Evolutionary conservation across 2,329 filamentous ascomycete genomes (phyloP).

Genomic region (Sporothrix curviconia): DNA sequence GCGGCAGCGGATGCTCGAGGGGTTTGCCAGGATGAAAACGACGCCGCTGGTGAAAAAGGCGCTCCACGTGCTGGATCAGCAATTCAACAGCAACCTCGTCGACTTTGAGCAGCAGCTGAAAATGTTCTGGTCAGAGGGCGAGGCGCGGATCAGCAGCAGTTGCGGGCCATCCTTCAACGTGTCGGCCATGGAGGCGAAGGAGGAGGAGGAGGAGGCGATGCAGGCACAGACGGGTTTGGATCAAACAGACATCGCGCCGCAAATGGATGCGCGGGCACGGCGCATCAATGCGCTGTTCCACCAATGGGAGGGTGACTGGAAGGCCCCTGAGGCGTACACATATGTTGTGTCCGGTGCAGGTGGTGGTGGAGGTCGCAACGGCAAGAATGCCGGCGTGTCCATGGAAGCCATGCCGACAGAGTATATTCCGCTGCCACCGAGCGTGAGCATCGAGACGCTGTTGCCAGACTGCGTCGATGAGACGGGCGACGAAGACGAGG

Average conservation of each 20-base stretch:
- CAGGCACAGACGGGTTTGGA: not conserved
- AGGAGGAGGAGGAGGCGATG: too few species aligned
- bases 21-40: not conserved
- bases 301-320: slow-evolving; percentile 9
- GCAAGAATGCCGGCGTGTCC: not conserved
- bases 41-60: slow-evolving; percentile 3
- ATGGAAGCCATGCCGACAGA: not conserved
- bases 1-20: not conserved
- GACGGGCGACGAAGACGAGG: not conserved
- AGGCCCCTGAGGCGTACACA: not conserved
- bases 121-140: not conserved
- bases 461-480: not conserved
- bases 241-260: not conserved
- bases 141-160: not conserved
- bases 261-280: not conserved
- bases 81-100: not conserved
- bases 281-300: not conserved
- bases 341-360: not conserved
- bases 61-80: not conserved
- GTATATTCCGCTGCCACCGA: not conserved
- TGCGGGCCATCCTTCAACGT: not conserved
- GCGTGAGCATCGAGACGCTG: not conserved
- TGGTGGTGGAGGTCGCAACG: not conserved
- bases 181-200: not conserved
- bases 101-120: not conserved